Percentiles rank a stretch among this genome's conserved stretches.
phyloP scores from a whole-genome alignment of 495 filamentous ascomycete species.

The Friedmanniomyces endolithicus region DNA sequence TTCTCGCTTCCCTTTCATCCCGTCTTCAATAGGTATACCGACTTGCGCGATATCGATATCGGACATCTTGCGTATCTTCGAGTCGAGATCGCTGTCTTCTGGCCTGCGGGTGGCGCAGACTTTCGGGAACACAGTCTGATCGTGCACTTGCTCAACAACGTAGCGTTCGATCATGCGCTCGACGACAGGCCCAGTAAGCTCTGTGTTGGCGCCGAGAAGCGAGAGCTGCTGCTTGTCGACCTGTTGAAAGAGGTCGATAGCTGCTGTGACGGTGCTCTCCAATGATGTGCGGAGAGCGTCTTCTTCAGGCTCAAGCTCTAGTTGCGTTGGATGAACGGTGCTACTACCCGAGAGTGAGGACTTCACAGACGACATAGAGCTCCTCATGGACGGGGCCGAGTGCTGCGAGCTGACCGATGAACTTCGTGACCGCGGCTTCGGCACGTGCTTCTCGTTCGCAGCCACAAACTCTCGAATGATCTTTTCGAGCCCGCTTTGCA shows the following conservation, averaged over 20 bases:
- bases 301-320: slow-evolving; percentile 67
- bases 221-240: slow-evolving; percentile 95
- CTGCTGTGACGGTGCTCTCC: slow-evolving; percentile 83
- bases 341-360: slow-evolving; percentile 19
- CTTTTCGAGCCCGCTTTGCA: slow-evolving; percentile 84
- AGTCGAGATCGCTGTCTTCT: slow-evolving; percentile 85
- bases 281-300: slow-evolving; percentile 71
- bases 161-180: slow-evolving; percentile 93
- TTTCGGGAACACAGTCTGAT: slow-evolving; percentile 69
- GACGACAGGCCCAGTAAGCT: slow-evolving; percentile 81
- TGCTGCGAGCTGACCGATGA: slow-evolving; percentile 17
- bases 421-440: slow-evolving; percentile 55
- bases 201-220: slow-evolving; percentile 79
- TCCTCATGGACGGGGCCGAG: slow-evolving; percentile 19
- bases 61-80: slow-evolving; percentile 81
- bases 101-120: slow-evolving; percentile 62
- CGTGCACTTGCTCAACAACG: slow-evolving; percentile 85
- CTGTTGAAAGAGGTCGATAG: slow-evolving; percentile 87
- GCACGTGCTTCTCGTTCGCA: slow-evolving; percentile 72
- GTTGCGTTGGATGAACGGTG: slow-evolving; percentile 20
- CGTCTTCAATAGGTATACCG: slow-evolving; percentile 69
- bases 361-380: slow-evolving; percentile 21
- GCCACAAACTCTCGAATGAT: slow-evolving; percentile 80
- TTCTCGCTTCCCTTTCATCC: slow-evolving; percentile 56
- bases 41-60: slow-evolving; percentile 90